Evolutionary conservation across 768 basidiomycete genomes (phyloP).

Genomic region (Tricholoma terreum): DNA sequence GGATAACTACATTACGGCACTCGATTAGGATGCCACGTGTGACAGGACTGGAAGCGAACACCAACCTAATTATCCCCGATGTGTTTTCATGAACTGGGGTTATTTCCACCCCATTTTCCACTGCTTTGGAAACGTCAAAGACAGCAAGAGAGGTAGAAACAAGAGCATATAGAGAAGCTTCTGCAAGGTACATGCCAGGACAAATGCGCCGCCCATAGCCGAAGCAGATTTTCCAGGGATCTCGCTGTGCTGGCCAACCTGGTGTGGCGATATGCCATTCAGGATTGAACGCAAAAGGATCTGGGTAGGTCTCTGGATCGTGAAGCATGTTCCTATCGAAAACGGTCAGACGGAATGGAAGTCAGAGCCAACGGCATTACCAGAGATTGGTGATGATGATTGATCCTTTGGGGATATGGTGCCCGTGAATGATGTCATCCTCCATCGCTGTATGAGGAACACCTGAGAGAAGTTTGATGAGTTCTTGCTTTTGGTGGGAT

Average conservation of each 20-base stretch:
- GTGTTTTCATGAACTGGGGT: too few relatives aligned
- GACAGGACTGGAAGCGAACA: too few relatives aligned
- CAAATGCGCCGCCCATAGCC: too few relatives aligned
- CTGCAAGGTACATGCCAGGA: too few relatives aligned
- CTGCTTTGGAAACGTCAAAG: too few relatives aligned
- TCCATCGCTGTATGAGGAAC: constrained; percentile 45
- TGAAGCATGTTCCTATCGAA: constrained; percentile 47
- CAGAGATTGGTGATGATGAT: constrained; percentile 47
- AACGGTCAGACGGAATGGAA: neutral
- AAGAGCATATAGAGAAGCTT: too few relatives aligned
- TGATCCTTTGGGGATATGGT: constrained; percentile 46
- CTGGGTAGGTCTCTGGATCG: constrained; percentile 46
- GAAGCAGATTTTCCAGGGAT: too few relatives aligned
- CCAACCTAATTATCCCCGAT: too few relatives aligned
- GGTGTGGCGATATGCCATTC: constrained; percentile 37
- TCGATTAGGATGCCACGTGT: too few relatives aligned
- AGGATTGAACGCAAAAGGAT: constrained; percentile 48
- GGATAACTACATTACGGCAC: too few relatives aligned
- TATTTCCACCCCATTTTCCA: too few relatives aligned
- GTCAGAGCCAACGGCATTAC: constrained; percentile 17
- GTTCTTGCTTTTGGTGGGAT: neutral
- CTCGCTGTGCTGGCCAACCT: constrained; percentile 26
- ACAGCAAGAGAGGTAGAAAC: too few relatives aligned
- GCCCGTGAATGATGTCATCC: constrained; percentile 41
- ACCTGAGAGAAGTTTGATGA: constrained; percentile 22